Conservation (phyloP, 495 filamentous ascomycete genomes). For the Penicillium desertorum region DNA sequence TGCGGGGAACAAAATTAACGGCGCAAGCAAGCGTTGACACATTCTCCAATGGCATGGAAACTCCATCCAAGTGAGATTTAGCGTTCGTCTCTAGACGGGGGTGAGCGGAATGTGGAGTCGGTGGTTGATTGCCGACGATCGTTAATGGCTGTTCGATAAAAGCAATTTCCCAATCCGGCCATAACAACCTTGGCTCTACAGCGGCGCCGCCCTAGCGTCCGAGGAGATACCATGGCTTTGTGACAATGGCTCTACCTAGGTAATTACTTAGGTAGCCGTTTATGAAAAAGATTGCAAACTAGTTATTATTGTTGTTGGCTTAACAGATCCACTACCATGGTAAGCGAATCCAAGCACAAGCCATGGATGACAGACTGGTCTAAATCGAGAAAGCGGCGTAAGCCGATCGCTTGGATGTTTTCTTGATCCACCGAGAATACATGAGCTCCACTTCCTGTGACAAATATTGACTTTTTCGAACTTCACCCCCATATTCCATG, state of each 20-base stretch:
- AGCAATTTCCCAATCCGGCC: background rate
- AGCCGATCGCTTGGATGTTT: background rate
- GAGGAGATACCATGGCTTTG: background rate
- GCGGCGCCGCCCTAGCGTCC: slow-evolving; percentile 10
- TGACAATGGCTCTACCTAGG: too few relatives aligned
- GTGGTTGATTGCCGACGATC: background rate
- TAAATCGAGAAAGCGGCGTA: background rate
- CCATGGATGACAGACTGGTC: background rate
- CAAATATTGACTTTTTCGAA: background rate
- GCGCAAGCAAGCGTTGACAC: background rate
- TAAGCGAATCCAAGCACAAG: background rate
- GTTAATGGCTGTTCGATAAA: slow-evolving; percentile 9
- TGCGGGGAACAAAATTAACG: background rate
- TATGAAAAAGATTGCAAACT: background rate
- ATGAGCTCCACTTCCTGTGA: background rate
- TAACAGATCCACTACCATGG: background rate
- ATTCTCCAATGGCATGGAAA: slow-evolving; percentile 5
- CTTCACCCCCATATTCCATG: background rate
- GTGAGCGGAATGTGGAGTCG: slow-evolving; percentile 19
- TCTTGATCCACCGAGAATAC: background rate
- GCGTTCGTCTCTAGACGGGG: slow-evolving; percentile 8
- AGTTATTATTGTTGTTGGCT: too few relatives aligned
- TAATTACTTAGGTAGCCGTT: too few relatives aligned
- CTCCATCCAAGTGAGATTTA: background rate
- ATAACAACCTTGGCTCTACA: slow-evolving; percentile 8